Base-by-base conservation (phyloP, 1,284 basidiomycete genomes). In the Rhodotorula sp. region DNA sequence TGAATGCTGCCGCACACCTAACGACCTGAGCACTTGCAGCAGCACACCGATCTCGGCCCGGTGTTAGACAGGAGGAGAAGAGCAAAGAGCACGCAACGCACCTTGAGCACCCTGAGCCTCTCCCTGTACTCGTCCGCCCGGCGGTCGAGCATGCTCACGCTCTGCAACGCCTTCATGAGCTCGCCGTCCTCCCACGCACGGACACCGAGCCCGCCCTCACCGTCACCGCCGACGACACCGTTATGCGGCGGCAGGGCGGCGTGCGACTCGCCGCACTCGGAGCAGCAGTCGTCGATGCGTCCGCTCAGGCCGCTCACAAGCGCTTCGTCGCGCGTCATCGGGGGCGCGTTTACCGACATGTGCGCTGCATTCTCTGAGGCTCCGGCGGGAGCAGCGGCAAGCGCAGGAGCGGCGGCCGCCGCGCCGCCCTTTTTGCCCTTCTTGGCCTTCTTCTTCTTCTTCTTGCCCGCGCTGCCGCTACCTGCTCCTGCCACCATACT, bases 101-200 rank as follows among this genome's bases (percentile, higher is more conserved):
- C 66, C 66, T 67, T 65, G 55, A 70, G 69, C 5, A 67, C 60
- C 36, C 63, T 46, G 37, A 73, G 46, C 34, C 72, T 32, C 36
- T 67, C 69, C n/a, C 66, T 50, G 60, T 73, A 73, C 66, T 73
- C 72, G 48, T 67, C 68, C 19, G 72, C 71, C 8, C 67, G 56
- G 5, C 67, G 67, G 36, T 72, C 71, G 17, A 72, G 51, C 64
- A 69, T 50, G 32, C 64, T 66, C 2, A 69, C 71, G 48, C 61
- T 64, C 46, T 72, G 64, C 22, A 72, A 44, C 48, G 67, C 71
- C 51, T 72, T 72, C 61, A 69, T 63, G 27, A 72, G 32, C 37
- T 69, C 71, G 37, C 66, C 59, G 51, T 72, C 70, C 29, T 72
- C 70, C 67, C 67, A 44, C 4, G 53, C 53, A 9, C 32, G 19